Base-by-base conservation (phyloP, 371 early-diverging fungal species). In the Zopfochytrium polystomum region DNA sequence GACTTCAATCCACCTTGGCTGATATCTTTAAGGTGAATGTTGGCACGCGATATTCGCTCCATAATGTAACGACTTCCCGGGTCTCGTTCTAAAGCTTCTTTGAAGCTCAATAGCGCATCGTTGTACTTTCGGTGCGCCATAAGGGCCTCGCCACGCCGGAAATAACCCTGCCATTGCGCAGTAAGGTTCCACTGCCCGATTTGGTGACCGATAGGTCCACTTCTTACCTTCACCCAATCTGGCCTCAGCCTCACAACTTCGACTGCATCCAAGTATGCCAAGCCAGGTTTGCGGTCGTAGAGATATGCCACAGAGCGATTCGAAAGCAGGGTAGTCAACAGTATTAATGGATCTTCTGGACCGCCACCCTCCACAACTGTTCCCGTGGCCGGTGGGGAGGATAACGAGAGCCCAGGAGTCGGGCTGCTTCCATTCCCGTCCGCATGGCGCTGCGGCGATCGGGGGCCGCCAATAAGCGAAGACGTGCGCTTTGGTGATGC, bases 151-250 rank as follows among this genome's bases (percentile, higher is more conserved):
- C 77, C 92, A 35, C 76, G 70, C 27, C 90, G 76, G 70, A 82
- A 92, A 63, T 89, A 80, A 9, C 88, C 89, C 85, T 84, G 31
- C 30, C 7, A 50, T n/a, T n/a, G 56, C 42, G 52, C 4, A 47
- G 38, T 23, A 22, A 2, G 26, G 23, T 65, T 58, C 1, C n/a
- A 47, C 27, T n/a, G 20, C 26, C n/a, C 62, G 33, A 49, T 25
- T 46, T 27, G 56, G 35, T 20, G 33, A 31, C 29, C 43, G 18
- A 20, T 58, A 25, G 26, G 47, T 48, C n/a, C 34, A 13, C 51
- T 38, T 38, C 26, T 25, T 72, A 85, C 87, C 76, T 90, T 90
- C 47, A 86, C 77, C 90, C 90, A 90, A n/a, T 73, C 64, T 2
- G 85, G 84, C 29, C 85, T 76, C 57, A 86, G 63, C 34, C 68